Conservation (phyloP, 495 filamentous ascomycete species). For the Xylaria intraflava region DNA sequence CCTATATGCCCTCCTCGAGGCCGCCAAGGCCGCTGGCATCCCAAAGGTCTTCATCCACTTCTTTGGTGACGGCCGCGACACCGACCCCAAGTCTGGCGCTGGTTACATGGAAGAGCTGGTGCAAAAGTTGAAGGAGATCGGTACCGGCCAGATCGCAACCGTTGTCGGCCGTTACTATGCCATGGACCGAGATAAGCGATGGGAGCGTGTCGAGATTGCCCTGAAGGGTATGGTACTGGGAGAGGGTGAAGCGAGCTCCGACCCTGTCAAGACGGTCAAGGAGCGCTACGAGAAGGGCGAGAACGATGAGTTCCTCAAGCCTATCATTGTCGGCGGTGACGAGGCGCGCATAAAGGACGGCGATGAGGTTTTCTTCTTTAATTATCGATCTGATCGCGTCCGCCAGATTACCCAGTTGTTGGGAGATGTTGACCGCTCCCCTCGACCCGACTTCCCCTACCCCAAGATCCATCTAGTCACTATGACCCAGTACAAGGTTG, state of each 20-base stretch:
- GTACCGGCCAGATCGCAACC: constrained; percentile 81
- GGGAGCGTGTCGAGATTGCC: constrained; percentile 88
- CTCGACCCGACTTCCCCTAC: constrained; percentile 85
- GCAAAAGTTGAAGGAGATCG: constrained; percentile 71
- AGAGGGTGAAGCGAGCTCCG: constrained; percentile 76
- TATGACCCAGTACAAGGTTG: constrained; percentile 98
- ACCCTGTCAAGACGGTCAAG: constrained; percentile 80
- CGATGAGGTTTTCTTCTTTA: constrained; percentile 99
- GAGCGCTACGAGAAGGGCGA: constrained; percentile 80
- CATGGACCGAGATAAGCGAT: constrained; percentile 99
- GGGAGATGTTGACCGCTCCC: constrained; percentile 84
- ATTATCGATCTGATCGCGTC: constrained; percentile 98
- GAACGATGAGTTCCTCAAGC: constrained; percentile 96
- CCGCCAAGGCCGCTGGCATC: constrained; percentile 80
- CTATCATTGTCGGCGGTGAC: constrained; percentile 87
- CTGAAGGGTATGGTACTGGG: constrained; percentile 79
- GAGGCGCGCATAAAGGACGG: constrained; percentile 79
- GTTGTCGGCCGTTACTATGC: constrained; percentile 94
- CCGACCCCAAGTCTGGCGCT: constrained; percentile 85
- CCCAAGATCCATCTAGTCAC: constrained; percentile 89
- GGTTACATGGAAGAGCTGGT: constrained; percentile 83
- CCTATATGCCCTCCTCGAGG: constrained; percentile 74
- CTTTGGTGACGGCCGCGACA: constrained; percentile 96
- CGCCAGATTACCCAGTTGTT: constrained; percentile 94
- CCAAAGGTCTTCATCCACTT: constrained; percentile 97